Base-by-base conservation (phyloP, 148 eudicot genomes). In the Fagopyrum homotropicum region DNA sequence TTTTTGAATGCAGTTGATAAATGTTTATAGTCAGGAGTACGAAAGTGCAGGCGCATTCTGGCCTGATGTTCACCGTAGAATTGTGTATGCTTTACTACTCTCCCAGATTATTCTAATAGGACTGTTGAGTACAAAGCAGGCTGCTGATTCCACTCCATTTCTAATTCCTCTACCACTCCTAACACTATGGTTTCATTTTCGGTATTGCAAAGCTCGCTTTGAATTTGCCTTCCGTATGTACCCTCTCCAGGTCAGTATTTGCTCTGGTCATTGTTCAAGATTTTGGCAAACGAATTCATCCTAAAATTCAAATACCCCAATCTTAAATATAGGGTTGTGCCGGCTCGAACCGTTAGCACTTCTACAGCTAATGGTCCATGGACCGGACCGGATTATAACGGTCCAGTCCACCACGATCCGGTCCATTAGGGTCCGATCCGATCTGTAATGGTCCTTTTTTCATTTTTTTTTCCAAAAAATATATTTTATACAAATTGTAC, bases 21-120 rank as follows among this genome's bases (percentile, higher is more conserved):
- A 94, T 80, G 96, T 94, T 4, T 94, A 94, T 84, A 85, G 88
- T 82, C 97, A 91, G 73, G 91, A 94, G 81, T 94, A 94, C 69
- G 98, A 94, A 84, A 94, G 98, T 82, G 91, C 84, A 60, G 98
- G 88, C 74, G 92, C 97, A 56, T 95, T 90, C 81, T 95, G 98
- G 98, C 98, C 98, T 4, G 97, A 89, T 81, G 98, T 92, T n/a
- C 98, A 95, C 78, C 84, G 87, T 69, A 96, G 98, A 44, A 85
- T 95, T 22, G 80, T 95, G 16, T 47, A 56, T 57, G 96, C 93
- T 6, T 77, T 92, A 82, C 84, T 89, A 56, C 78, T 92, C 76
- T 92, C 98, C n/a, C 98, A 95, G 83, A 73, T 95, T 75, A 86
- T 90, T 74, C 83, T 95, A 69, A 88, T 92, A 88, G 98, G 98